phyloP scores from a whole-genome alignment of 768 basidiomycete species.

The Boletus edulis region DNA sequence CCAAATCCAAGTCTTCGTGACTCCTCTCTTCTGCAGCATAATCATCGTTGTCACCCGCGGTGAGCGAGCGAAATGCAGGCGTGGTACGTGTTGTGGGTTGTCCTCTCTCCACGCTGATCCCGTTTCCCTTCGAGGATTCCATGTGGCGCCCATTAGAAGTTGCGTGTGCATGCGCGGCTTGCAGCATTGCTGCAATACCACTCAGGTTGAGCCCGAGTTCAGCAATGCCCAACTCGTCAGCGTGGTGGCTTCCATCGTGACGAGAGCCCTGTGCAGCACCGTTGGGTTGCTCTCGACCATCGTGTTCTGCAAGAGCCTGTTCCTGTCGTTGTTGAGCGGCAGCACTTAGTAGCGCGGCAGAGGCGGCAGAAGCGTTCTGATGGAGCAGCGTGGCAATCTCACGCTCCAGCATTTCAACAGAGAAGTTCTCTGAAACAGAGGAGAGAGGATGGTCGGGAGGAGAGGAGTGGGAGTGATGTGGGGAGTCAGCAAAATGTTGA shows the following conservation, averaged over 20 bases:
- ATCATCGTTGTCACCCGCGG: constrained; percentile 40
- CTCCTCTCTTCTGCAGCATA: constrained; percentile 32
- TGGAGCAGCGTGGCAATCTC: constrained; percentile 74
- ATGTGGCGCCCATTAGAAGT: constrained; percentile 47
- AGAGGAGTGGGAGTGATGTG: constrained; percentile 15
- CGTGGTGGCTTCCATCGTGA: constrained; percentile 14
- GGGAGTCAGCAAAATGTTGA: constrained; percentile 23
- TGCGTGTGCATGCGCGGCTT: constrained; percentile 69
- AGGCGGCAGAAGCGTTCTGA: constrained; percentile 71
- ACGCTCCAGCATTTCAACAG: constrained; percentile 73
- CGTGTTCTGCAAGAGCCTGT: constrained; percentile 39
- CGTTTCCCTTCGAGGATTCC: constrained; percentile 46
- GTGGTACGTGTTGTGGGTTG: constrained; percentile 61
- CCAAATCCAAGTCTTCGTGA: constrained; percentile 52
- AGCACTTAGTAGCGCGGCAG: constrained; percentile 60
- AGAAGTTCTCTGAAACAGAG: constrained; percentile 48
- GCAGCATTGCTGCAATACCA: constrained; percentile 74
- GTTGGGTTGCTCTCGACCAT: constrained; percentile 28
- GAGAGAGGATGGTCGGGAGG: constrained; percentile 32
- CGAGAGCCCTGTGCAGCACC: constrained; percentile 8
- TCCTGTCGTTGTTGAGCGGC: constrained; percentile 66
- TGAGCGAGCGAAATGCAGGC: constrained; percentile 78
- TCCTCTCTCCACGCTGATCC: constrained; percentile 45
- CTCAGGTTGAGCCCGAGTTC: constrained; percentile 57
- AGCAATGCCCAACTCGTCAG: constrained; percentile 17